phyloP scores from a whole-genome alignment of 2,329 filamentous ascomycete genomes.

The Sarocladium kiliense region DNA sequence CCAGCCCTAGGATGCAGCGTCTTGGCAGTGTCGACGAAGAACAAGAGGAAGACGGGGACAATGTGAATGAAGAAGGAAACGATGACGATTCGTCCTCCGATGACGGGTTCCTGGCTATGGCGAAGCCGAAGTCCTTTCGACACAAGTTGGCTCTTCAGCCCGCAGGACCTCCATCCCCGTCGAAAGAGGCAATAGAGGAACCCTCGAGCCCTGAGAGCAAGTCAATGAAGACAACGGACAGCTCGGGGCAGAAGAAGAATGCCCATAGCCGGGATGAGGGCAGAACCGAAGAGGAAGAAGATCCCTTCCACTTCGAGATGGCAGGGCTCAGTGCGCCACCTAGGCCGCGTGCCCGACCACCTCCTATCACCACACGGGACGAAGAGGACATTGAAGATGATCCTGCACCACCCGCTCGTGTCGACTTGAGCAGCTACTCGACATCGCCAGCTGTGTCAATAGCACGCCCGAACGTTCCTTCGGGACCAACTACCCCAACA shows the following conservation, averaged over 20 bases:
- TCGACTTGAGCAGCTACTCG: slow-evolving; percentile 22
- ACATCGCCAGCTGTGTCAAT: slow-evolving; percentile 41
- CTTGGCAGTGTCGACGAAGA: slow-evolving; percentile 10
- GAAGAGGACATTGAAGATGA: slow-evolving; percentile 13
- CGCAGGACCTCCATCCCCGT: slow-evolving; percentile 6
- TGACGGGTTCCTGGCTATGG: slow-evolving; percentile 36
- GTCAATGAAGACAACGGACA: background rate
- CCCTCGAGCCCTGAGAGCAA: background rate
- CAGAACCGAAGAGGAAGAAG: slow-evolving; percentile 29
- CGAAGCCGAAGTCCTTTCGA: slow-evolving; percentile 25
- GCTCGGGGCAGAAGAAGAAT: background rate
- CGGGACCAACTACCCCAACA: slow-evolving; percentile 25
- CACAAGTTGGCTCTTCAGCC: slow-evolving; percentile 21
- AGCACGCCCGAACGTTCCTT: slow-evolving; percentile 20
- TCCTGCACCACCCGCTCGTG: slow-evolving; percentile 19
- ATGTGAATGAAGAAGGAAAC: slow-evolving; percentile 16
- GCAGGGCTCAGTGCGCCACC: slow-evolving; percentile 26
- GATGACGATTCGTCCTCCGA: slow-evolving; percentile 31
- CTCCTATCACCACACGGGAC: background rate
- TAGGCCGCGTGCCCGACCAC: slow-evolving; percentile 14
- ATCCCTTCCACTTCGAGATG: slow-evolving; percentile 42
- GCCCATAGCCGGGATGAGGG: slow-evolving; percentile 11
- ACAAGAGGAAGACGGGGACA: slow-evolving; percentile 11
- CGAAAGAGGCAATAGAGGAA: background rate
- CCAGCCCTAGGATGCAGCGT: slow-evolving; percentile 10